Percentiles rank a stretch among this genome's conserved stretches.
phyloP scores from a whole-genome alignment of 177 flowering plant species.

The Vitis hybrid region DNA sequence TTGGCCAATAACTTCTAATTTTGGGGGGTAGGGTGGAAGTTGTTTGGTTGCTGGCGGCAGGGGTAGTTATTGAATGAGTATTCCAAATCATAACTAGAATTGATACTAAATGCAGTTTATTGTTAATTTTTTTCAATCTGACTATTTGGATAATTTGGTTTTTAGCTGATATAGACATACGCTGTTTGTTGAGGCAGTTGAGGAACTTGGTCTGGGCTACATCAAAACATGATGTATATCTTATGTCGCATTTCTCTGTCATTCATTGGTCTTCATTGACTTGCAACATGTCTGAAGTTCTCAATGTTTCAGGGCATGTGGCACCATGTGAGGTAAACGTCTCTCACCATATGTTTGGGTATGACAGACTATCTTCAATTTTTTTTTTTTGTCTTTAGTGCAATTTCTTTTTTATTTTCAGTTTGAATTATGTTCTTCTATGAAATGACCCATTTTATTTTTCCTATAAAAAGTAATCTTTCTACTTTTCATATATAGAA shows the following conservation, averaged over 20 bases:
- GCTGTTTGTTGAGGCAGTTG: conserved; percentile 41
- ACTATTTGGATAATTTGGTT: not conserved
- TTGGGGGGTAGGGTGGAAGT: no score
- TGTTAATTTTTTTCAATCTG: not conserved
- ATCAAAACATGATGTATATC: conserved; percentile 76
- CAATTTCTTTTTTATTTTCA: not conserved
- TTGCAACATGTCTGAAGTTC: conserved; percentile 50
- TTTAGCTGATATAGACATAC: conserved; percentile 1
- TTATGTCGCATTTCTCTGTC: conserved; percentile 56
- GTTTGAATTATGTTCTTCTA: no score
- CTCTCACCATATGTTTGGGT: not conserved
- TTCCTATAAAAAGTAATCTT: not conserved
- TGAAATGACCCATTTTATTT: no score
- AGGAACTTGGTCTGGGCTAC: conserved; percentile 85
- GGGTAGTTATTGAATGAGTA: no score
- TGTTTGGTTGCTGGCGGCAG: no score
- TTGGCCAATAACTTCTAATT: no score
- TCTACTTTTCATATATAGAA: conserved; percentile 38
- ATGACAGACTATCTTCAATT: not conserved
- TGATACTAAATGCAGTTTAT: not conserved
- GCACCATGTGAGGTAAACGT: conserved; percentile 61
- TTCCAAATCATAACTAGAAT: not conserved
- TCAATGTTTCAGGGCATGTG: conserved; percentile 76
- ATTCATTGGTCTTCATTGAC: conserved; percentile 72
- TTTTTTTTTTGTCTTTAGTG: not conserved